phyloP scores from a whole-genome alignment of 139 green algal genomes.

The Coelastrella sp. region DNA sequence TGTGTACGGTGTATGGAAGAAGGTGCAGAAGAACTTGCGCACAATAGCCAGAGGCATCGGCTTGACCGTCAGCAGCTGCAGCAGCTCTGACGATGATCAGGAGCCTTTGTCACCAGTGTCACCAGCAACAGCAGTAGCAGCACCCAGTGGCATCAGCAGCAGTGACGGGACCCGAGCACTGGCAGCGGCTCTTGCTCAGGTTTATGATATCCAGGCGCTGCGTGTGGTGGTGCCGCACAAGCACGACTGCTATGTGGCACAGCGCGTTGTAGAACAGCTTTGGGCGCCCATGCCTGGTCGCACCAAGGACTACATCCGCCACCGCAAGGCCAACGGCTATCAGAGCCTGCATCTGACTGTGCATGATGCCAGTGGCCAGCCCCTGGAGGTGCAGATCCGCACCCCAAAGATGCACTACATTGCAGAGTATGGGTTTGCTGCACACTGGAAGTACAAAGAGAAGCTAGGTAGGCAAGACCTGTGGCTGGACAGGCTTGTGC shows the following conservation, averaged over 20 bases:
- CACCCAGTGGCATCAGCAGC: constrained; percentile 24
- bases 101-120: not conserved
- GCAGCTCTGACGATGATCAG: not conserved
- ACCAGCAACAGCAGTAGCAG: constrained; percentile 18
- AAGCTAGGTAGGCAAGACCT: constrained; percentile 40
- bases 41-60: not conserved
- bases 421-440: constrained; percentile 89
- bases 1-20: constrained; percentile 84
- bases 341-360: constrained; percentile 71
- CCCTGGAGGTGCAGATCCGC: constrained; percentile 84
- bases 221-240: constrained; percentile 85
- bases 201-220: constrained; percentile 85
- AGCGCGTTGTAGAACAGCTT: constrained; percentile 72
- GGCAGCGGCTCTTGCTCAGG: constrained; percentile 16
- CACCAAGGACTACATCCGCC: constrained; percentile 89
- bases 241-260: constrained; percentile 83
- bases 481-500: constrained; percentile 49
- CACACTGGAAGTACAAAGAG: constrained; percentile 97
- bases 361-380: constrained; percentile 50
- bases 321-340: constrained; percentile 92
- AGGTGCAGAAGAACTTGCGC: constrained; percentile 69
- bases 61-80: not conserved
- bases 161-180: not conserved
- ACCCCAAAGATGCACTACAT: constrained; percentile 93
- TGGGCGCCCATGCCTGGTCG: constrained; percentile 67